Evolutionary conservation across 2,329 filamentous ascomycete genomes (phyloP), one percentile per base, ranked within the genome.

Genomic region (Cladosporium halotolerans): DNA sequence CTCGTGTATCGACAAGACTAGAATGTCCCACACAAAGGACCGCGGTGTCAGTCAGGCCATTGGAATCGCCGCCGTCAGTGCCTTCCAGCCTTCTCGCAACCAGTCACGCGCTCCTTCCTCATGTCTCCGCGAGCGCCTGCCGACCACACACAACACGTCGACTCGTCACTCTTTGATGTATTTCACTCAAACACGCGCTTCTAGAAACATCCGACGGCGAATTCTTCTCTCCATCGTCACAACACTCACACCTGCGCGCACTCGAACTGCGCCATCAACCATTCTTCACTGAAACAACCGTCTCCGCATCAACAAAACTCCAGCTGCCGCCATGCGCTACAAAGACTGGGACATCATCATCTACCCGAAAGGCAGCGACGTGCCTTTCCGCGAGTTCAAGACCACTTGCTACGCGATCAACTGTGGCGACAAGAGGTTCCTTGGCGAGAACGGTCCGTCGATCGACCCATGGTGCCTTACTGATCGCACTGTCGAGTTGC

Each of bases 271-370:
- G 23, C 23, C 23, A 28, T 31, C 42, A 11, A 41, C 18, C 32
- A 42, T 51, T 51, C 48, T 51, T 51, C 48, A 51, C 47, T 50
- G 42, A 43, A 38, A 43, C 18, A 28, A 31, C 7, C 14, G 19
- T 13, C 46, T 32, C 36, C 36, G 36, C 46, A 41, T 40, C 46
- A 51, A 19, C 40, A 28, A 11, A 36, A 11, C 18, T 14, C 31
- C 16, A 41, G n/a, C 47, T 19, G 28, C 31, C 45, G 60, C 62
- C 57, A 95, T 95, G 89, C 84, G 89, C 55, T 95, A 86, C 76
- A 81, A 89, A 62, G 83, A 89, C 64, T 95, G 89, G 89, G 89
- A 95, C 64, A 80, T 93, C 52, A 80, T 95, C 41, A 76, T 95
- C 57, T 95, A 95, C 67, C 85, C 88, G 0, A 73, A 74, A 13